phyloP scores from a whole-genome alignment of 2,329 filamentous ascomycete species.

The Lojkania enalia region DNA sequence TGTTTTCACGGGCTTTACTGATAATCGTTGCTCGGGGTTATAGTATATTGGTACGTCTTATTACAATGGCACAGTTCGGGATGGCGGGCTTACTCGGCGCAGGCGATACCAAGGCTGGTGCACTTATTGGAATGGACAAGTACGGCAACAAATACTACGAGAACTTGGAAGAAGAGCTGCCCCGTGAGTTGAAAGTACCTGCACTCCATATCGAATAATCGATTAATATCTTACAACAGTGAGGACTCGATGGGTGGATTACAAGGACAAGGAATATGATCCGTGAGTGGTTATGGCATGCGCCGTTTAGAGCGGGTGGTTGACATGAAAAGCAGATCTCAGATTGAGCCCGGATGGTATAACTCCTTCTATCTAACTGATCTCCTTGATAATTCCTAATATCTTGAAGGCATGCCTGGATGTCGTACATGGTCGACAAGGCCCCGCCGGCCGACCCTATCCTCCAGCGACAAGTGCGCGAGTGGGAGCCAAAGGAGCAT shows the following conservation, averaged over 20 bases:
- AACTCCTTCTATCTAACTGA: slow-evolving; percentile 3
- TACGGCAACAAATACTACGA: slow-evolving; percentile 98
- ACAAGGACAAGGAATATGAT: slow-evolving; percentile 84
- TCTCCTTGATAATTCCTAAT: too few species aligned
- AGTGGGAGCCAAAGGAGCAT: slow-evolving; percentile 77
- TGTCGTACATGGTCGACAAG: slow-evolving; percentile 89
- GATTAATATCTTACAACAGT: slow-evolving; percentile 56
- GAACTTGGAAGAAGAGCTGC: slow-evolving; percentile 87
- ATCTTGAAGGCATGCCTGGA: slow-evolving; percentile 95
- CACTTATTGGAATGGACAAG: slow-evolving; percentile 79
- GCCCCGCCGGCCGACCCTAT: slow-evolving; percentile 77
- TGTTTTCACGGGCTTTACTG: slow-evolving; percentile 25
- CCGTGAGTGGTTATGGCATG: slow-evolving; percentile 55
- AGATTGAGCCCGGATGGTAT: slow-evolving; percentile 89
- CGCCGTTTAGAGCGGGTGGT: slow-evolving; percentile 15
- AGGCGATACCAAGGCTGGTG: slow-evolving; percentile 97
- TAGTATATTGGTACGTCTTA: slow-evolving; percentile 45
- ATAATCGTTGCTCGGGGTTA: slow-evolving; percentile 23
- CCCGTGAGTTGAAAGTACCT: slow-evolving; percentile 61
- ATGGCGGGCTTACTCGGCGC: slow-evolving; percentile 33
- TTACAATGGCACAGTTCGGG: not conserved
- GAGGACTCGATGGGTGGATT: slow-evolving; percentile 96
- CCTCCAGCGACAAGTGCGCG: slow-evolving; percentile 65
- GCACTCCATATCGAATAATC: not conserved
- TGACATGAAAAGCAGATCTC: slow-evolving; percentile 59